These are phyloP conservation scores for Leccinum subatratum DNA, from an alignment of 1,284 basidiomycete genomes.

Conservation along the genomic window DNA sequence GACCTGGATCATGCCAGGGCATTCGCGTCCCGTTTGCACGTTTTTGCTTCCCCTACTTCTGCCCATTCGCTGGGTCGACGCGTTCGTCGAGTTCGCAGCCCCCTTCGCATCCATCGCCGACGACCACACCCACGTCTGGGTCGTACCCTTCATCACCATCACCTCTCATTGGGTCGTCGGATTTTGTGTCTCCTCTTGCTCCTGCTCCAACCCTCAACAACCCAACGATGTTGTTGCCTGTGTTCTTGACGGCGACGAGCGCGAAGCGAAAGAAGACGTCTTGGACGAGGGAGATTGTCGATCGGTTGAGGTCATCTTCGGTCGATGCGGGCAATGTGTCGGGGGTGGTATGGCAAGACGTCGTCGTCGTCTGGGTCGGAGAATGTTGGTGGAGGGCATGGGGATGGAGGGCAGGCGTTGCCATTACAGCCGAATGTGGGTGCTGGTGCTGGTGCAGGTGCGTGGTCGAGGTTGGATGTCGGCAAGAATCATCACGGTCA, in stretches of 20 bases:
- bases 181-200: background rate
- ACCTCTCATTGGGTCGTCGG: no score
- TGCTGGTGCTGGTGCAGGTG: background rate
- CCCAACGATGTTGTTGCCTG: conserved; percentile 20
- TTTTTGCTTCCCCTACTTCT: conserved; percentile 4
- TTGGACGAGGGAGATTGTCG: conserved; percentile 29
- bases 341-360: no score
- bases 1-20: conserved; percentile 13
- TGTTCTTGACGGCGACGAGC: conserved; percentile 21
- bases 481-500: conserved; percentile 6
- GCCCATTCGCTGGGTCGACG: conserved; percentile 1
- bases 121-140: conserved; percentile 10
- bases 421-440: background rate
- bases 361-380: conserved; percentile 1
- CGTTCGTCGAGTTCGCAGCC: conserved; percentile 12
- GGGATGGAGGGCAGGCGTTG: conserved; percentile 2
- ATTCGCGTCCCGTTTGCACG: conserved; percentile 8
- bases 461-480: conserved; percentile 2
- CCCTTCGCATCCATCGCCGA: conserved; percentile 13
- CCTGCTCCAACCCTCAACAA: background rate
- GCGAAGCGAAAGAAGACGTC: conserved; percentile 27
- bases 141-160: conserved; percentile 14
- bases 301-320: conserved; percentile 24
- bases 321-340: conserved; percentile 24
- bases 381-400: conserved; percentile 1